Base-by-base conservation (phyloP, 495 filamentous ascomycete species). In the Glarea lozoyensis region DNA sequence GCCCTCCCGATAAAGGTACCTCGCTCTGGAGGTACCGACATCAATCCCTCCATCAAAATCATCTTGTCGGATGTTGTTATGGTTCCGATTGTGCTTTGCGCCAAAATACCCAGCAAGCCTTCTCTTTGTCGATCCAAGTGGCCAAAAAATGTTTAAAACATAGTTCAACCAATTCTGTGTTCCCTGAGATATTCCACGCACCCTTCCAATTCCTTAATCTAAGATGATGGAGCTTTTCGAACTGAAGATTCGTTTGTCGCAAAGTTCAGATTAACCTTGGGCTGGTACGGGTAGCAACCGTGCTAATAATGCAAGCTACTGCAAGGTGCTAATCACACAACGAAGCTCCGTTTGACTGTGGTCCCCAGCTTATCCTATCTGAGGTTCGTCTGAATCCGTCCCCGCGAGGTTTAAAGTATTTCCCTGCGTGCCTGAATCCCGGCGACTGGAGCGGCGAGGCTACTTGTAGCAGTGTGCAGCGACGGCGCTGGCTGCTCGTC, bases 11-110 rank as follows among this genome's bases (percentile, higher is more conserved):
- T 65, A 46, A 78, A 70, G 32, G 71, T 65, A 24, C 70, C 64
- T 51, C 70, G 60, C 50, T 78, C 74, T 4, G 74, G 74, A 24
- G 74, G 74, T 18, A 68, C 62, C 27, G 68, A 55, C 52, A 78
- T 61, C 42, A 60, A 47, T n/a, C 72, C 75, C 53, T 78, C 75
- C 72, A 78, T 76, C 21, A 53, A 52, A 35, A 50, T 53, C 49
- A 51, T 54, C 31, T 37, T 46, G 41, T 33, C 32, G 25, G n/a
- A n/a, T 29, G 25, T 7, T 29, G n/a, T 29, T 29, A 29, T 29
- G 7, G 25, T 29, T 29, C 25, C n/a, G 7, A n/a, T n/a, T 29
- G 25, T 7, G 25, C 7, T 29, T 29, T 7, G 7, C 7, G 25
- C n/a, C 25, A n/a, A n/a, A 29, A 29, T 7, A 29, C n/a, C n/a